Evolutionary conservation across 805 yeast species (phyloP).

Genomic region (Sugiyamaella mastotermitis): DNA sequence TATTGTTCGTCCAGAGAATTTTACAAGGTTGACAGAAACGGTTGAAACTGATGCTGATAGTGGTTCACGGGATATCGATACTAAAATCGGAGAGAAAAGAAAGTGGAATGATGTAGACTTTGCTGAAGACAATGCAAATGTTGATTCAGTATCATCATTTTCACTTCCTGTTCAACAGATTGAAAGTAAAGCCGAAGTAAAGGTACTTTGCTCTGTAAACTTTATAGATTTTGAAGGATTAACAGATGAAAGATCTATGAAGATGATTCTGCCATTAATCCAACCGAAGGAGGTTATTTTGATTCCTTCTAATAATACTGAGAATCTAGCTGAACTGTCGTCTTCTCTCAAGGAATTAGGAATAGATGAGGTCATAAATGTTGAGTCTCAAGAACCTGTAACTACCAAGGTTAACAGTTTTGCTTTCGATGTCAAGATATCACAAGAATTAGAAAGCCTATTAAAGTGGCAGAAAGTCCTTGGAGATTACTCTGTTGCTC

Average conservation of each 20-base stretch:
- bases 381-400: constrained; percentile 20
- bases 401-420: constrained; percentile 37
- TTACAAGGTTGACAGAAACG: constrained; percentile 33
- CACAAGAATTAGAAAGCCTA: constrained; percentile 51
- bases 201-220: constrained; percentile 62
- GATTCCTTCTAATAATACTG: constrained; percentile 30
- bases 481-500: constrained; percentile 77
- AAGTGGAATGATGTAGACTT: constrained; percentile 38
- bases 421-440: constrained; percentile 60
- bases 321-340: constrained; percentile 15
- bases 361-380: constrained; percentile 15
- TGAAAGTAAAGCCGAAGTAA: constrained; percentile 31
- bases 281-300: constrained; percentile 71
- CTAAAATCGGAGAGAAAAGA: constrained; percentile 31
- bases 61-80: constrained; percentile 18
- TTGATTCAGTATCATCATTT: constrained; percentile 27
- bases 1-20: constrained; percentile 59
- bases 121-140: constrained; percentile 46
- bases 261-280: constrained; percentile 68
- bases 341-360: constrained; percentile 22
- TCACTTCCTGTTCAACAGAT: constrained; percentile 43
- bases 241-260: constrained; percentile 76
- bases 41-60: constrained; percentile 2
- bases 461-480: constrained; percentile 80
- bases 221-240: constrained; percentile 78